Conservation (phyloP, 352 stramenopile species). For the Discostella stelligera region DNA sequence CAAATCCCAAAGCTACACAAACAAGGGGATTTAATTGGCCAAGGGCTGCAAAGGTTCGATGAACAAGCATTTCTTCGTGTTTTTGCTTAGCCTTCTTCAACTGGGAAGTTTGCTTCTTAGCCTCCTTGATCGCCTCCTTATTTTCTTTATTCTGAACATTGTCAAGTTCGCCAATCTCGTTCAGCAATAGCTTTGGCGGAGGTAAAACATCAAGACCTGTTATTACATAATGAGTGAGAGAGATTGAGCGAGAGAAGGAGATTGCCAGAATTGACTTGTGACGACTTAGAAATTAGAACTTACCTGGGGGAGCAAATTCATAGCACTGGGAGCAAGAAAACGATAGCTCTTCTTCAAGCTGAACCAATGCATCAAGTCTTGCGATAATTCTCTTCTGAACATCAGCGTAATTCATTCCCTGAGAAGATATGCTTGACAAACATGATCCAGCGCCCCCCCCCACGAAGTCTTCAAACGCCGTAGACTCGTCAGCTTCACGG, state of each 20-base stretch:
- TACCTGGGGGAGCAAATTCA: slow-evolving; percentile 52
- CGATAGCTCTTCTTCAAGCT: slow-evolving; percentile 54
- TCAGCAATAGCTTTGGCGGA: slow-evolving; percentile 44
- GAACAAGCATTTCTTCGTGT: slow-evolving; percentile 41
- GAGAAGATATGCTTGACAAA: slow-evolving; percentile 24
- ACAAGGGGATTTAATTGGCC: slow-evolving; percentile 45
- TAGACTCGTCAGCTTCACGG: slow-evolving; percentile 24
- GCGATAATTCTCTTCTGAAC: slow-evolving; percentile 51
- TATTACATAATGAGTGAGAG: neutral
- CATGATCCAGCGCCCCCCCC: neutral
- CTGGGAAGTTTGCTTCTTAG: slow-evolving; percentile 42
- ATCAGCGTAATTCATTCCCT: slow-evolving; percentile 37
- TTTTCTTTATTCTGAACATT: slow-evolving; percentile 26
- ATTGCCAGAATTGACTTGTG: no score
- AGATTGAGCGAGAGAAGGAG: neutral
- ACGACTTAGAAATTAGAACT: neutral
- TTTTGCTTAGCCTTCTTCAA: slow-evolving; percentile 54
- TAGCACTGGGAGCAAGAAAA: slow-evolving; percentile 56
- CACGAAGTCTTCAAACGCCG: neutral
- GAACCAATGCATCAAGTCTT: slow-evolving; percentile 44
- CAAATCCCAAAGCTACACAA: slow-evolving; percentile 50
- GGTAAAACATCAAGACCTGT: slow-evolving; percentile 47
- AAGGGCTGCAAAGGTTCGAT: slow-evolving; percentile 35
- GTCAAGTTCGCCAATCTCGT: slow-evolving; percentile 18
- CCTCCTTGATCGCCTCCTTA: slow-evolving; percentile 29